Evolutionary conservation across 208 protist genomes (phyloP), one percentile per base, ranked within the genome.

Genomic region (Trypanosoma lewisi): DNA sequence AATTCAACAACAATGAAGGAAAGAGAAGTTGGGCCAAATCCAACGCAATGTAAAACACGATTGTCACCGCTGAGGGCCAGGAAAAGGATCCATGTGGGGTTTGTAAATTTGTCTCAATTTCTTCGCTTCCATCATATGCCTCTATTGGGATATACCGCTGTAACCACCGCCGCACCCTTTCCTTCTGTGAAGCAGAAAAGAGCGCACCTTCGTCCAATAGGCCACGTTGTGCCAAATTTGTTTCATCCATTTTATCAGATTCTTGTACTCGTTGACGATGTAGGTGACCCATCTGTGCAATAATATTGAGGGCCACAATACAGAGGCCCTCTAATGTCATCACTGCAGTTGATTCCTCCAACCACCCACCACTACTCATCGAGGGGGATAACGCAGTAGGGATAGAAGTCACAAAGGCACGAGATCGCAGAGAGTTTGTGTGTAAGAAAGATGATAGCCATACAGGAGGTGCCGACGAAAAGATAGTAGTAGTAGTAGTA

Each of bases 391-490:
- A 8, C n/a, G n/a, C n/a, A 17, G 54, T 54, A 4, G 28, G 21
- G 0, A 17, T 21, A 8, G 31, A n/a, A 19, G 17, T n/a, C 17
- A 9, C 17, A 55, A 54, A 47, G 16, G 31, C 7, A n/a, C 45
- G 4, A 36, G 21, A 23, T 1, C 51, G 64, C 42, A 70, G n/a
- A n/a, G 5, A 42, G 16, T 19, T 52, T 17, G 64, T 70, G 19
- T 70, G 57, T 12, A 63, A 39, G 49, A 70, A 70, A n/a, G 64
- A 28, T 11, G 36, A 51, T 27, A 70, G 19, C 64, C 64, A 70
- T 42, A 16, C 9, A 12, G 56, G 64, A 21, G 56, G 25, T 45
- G 52, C 3, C 30, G 34, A 2, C n/a, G 19, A 23, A 51, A n/a
- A n/a, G n/a, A n/a, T n/a, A n/a, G n/a, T n/a, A n/a, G n/a, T n/a